Conservation (phyloP, 2,329 filamentous ascomycete species). For the Eutypella sp. region DNA sequence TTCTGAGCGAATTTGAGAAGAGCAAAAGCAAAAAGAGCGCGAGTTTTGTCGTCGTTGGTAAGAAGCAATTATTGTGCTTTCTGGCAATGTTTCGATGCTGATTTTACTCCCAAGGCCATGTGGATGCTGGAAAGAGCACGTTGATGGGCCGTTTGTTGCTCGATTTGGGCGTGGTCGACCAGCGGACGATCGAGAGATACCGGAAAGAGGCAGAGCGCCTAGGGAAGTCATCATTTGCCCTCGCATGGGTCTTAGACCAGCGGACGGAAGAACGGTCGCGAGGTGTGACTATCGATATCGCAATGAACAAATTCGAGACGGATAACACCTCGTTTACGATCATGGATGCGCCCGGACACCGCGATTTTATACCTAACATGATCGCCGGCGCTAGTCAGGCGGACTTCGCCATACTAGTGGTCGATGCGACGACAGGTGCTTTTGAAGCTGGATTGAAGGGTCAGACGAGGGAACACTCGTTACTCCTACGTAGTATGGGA, state of each 20-base stretch:
- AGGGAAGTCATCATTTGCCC: conserved; percentile 90
- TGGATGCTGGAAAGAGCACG: conserved; percentile 96
- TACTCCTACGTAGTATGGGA: conserved; percentile 85
- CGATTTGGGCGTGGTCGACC: conserved; percentile 82
- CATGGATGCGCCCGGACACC: conserved; percentile 88
- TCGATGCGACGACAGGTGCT: conserved; percentile 84
- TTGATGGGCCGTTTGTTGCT: conserved; percentile 92
- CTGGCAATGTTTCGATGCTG: too few relatives aligned
- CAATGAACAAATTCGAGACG: conserved; percentile 91
- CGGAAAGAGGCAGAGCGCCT: conserved; percentile 83
- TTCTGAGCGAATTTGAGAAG: conserved; percentile 74
- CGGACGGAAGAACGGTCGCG: conserved; percentile 81
- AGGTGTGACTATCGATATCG: conserved; percentile 95
- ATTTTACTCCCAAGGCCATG: conserved; percentile 67
- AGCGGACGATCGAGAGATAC: conserved; percentile 83
- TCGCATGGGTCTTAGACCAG: conserved; percentile 96
- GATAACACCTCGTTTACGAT: conserved; percentile 85
- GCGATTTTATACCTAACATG: conserved; percentile 98
- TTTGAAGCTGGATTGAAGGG: conserved; percentile 92
- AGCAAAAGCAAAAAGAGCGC: conserved; percentile 71
- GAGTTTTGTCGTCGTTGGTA: conserved; percentile 91
- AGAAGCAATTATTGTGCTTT: too few relatives aligned
- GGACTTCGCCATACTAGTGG: conserved; percentile 90
- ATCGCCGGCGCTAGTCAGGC: conserved; percentile 94
- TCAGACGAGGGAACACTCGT: conserved; percentile 88